Conservation (phyloP, 257 asterid genomes). For the Verbena officinalis region DNA sequence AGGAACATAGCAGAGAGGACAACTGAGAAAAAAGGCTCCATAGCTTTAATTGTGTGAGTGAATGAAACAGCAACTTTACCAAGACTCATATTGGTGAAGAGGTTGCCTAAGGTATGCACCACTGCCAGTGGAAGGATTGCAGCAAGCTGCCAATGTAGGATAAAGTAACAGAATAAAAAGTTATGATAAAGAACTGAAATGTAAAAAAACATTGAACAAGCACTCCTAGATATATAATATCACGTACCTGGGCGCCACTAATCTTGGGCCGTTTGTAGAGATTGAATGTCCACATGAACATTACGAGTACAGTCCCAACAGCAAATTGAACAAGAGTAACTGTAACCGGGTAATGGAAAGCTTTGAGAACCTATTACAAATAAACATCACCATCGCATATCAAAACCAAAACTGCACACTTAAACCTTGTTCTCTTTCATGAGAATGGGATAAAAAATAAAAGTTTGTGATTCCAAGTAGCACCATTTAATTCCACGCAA, state of each 20-base stretch:
- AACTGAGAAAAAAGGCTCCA: slow-evolving; percentile 96
- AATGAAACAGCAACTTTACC: slow-evolving; percentile 94
- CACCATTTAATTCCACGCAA: too few relatives aligned
- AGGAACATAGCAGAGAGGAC: slow-evolving; percentile 84
- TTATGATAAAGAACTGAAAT: background rate
- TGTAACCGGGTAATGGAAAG: slow-evolving; percentile 71
- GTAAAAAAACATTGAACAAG: background rate
- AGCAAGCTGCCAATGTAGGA: slow-evolving; percentile 57
- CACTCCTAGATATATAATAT: slow-evolving; percentile 3
- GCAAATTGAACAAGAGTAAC: slow-evolving; percentile 74
- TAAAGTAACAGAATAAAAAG: background rate
- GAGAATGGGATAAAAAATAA: background rate
- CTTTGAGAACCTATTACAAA: slow-evolving; percentile 71
- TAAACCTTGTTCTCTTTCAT: background rate
- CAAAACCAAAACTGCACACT: background rate
- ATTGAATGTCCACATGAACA: slow-evolving; percentile 71
- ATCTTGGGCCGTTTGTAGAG: slow-evolving; percentile 84
- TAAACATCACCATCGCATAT: slow-evolving; percentile 19
- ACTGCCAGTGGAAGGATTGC: slow-evolving; percentile 82
- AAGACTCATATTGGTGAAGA: slow-evolving; percentile 93
- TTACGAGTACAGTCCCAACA: slow-evolving; percentile 64
- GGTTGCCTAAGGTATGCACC: slow-evolving; percentile 86
- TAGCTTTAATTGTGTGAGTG: slow-evolving; percentile 92
- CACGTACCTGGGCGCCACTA: slow-evolving; percentile 73
- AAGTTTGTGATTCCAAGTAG: background rate